Percentiles rank a stretch among this genome's conserved stretches.
phyloP scores from a whole-genome alignment of 192 early-diverging fungal genomes.

The Coemansia sp. region DNA sequence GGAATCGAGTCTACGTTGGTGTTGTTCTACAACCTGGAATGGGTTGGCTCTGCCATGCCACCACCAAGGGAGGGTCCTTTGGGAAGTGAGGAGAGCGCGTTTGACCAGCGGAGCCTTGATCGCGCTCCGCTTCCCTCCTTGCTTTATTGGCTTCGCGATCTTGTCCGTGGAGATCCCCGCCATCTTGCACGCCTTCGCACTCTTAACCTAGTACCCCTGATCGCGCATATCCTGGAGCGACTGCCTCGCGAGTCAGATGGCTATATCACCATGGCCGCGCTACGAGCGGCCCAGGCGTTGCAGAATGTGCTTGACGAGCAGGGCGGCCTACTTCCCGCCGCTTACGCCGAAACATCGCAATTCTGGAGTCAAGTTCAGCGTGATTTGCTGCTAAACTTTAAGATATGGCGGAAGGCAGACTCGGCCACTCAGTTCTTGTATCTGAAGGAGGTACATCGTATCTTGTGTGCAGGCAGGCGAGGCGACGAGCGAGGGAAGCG shows the following conservation, averaged over 20 bases:
- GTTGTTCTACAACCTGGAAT: slow-evolving; percentile 34
- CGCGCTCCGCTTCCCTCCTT: slow-evolving; percentile 30
- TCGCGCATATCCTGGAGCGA: slow-evolving; percentile 30
- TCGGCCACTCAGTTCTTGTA: slow-evolving; percentile 25
- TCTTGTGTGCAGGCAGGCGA: slow-evolving; percentile 22
- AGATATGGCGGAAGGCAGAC: slow-evolving; percentile 35
- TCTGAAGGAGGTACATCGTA: slow-evolving; percentile 25
- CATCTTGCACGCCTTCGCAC: slow-evolving; percentile 22
- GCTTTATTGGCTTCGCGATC: slow-evolving; percentile 37
- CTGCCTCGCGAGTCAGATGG: slow-evolving; percentile 12
- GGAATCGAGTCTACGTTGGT: slow-evolving; percentile 24
- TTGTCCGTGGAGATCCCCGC: slow-evolving; percentile 29
- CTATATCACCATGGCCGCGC: slow-evolving; percentile 28
- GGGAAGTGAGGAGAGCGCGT: slow-evolving; percentile 30
- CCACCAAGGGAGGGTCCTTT: slow-evolving; percentile 36
- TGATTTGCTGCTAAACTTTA: slow-evolving; percentile 32
- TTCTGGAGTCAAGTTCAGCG: slow-evolving; percentile 45
- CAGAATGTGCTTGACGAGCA: slow-evolving; percentile 38
- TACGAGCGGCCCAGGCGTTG: slow-evolving; percentile 40
- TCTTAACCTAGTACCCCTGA: slow-evolving; percentile 24
- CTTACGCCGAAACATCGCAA: slow-evolving; percentile 20
- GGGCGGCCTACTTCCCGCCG: slow-evolving; percentile 29
- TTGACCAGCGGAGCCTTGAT: slow-evolving; percentile 34
- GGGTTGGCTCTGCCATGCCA: slow-evolving; percentile 31
- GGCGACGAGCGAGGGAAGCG: slow-evolving; percentile 36